These are phyloP conservation scores for Grosmannia clavigera DNA, from an alignment of 2,329 filamentous ascomycete genomes.

Conservation along the genomic window DNA sequence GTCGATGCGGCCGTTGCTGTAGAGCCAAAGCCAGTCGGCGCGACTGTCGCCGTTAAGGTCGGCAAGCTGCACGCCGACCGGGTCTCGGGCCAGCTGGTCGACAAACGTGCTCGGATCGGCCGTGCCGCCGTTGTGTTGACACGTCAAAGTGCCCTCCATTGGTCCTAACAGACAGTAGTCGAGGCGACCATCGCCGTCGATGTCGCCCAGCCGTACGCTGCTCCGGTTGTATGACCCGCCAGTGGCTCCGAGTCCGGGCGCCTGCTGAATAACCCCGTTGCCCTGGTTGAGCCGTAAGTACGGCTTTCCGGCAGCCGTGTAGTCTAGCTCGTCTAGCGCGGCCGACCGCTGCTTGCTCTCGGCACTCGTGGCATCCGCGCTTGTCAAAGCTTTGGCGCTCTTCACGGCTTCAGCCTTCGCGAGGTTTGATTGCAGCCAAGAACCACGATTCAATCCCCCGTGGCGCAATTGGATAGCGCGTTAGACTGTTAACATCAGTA, in stretches of 20 bases:
- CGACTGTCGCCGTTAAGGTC: background rate
- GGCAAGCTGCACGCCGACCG: background rate
- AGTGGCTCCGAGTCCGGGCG: background rate
- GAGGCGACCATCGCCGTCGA: constrained; percentile 13
- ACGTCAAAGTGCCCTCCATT: constrained; percentile 4
- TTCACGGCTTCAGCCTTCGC: background rate
- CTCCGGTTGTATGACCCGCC: background rate
- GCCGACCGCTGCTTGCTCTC: background rate
- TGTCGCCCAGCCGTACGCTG: background rate
- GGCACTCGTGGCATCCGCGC: background rate
- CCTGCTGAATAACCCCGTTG: background rate
- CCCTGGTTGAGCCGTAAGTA: background rate
- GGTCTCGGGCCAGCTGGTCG: background rate
- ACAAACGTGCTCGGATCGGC: background rate
- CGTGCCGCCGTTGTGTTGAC: constrained; percentile 21
- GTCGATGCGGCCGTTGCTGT: background rate
- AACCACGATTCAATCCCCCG: background rate
- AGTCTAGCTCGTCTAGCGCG: background rate
- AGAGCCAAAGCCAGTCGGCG: background rate
- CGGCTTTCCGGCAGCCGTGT: background rate
- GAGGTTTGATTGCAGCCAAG: background rate
- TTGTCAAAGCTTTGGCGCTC: too few species aligned
- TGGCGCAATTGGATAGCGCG: background rate
- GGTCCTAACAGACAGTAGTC: constrained; percentile 5
- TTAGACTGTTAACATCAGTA: background rate